These are phyloP conservation scores for Coemansia aciculifera DNA, from an alignment of 192 early-diverging fungal species.

Conservation along the genomic window DNA sequence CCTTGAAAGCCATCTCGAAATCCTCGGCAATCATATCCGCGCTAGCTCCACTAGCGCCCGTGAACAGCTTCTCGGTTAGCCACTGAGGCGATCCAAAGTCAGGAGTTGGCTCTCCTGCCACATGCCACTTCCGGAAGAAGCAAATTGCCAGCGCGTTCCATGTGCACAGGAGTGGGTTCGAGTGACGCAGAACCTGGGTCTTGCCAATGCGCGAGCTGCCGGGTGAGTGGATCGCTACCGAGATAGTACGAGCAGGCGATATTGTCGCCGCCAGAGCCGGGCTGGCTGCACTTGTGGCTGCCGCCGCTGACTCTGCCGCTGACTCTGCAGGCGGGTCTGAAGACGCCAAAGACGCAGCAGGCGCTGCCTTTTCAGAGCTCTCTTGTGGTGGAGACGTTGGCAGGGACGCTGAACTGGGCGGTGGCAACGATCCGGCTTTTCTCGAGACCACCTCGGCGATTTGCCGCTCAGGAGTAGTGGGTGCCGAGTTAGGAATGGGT, in stretches of 20 bases:
- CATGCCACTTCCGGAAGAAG: conserved; percentile 46
- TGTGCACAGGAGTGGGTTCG: conserved; percentile 44
- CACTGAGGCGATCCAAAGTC: conserved; percentile 42
- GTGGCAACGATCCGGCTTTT: not conserved
- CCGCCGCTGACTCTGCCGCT: no score
- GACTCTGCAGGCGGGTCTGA: not conserved
- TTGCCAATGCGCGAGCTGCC: not conserved
- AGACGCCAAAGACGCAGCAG: not conserved
- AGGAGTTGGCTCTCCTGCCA: conserved; percentile 34
- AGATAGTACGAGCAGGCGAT: not conserved
- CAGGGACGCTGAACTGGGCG: not conserved
- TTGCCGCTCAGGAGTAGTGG: not conserved
- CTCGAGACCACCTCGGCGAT: not conserved
- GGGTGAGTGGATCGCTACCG: not conserved
- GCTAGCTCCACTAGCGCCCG: not conserved
- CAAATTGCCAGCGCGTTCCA: conserved; percentile 40
- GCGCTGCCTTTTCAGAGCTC: not conserved
- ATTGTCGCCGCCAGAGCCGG: conserved; percentile 1
- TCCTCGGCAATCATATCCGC: not conserved
- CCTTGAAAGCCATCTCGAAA: not conserved
- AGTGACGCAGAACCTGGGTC: conserved; percentile 25
- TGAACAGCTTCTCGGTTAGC: conserved; percentile 42
- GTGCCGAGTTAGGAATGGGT: not conserved
- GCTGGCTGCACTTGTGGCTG: not conserved
- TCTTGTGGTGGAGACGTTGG: not conserved